Base-by-base conservation (phyloP, 805 yeast genomes). In the Candida ipomoeae region DNA sequence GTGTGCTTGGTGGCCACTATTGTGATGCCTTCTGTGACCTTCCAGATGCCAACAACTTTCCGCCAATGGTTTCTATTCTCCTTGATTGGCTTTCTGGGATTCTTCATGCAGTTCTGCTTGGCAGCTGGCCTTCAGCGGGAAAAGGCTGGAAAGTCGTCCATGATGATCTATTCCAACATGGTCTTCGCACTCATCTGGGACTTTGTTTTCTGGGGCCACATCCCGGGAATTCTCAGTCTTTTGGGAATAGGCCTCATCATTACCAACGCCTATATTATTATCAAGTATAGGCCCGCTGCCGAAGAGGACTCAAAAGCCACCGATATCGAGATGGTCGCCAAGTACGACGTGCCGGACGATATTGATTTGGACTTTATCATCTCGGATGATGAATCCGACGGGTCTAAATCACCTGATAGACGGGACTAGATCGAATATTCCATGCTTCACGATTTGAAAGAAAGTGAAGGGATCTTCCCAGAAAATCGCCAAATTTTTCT, bases 101-200 rank as follows among this genome's bases (percentile, higher is more conserved):
- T 90, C 66, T 68, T 83, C 52, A 86, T 85, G 84, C 97, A 91
- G 65, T 84, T 83, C 60, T 69, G 84, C 35, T 67, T 87, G 44
- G 87, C 97, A 0, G 82, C 88, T 7, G 97, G 96, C 0, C 78
- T 90, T 46, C 96, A 89, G 64, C 73, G 88, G 48, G 96, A 87
- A 55, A 71, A 73, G 47, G 95, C 96, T 0, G 82, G 89, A 3
- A 77, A 87, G 50, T 88, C 90, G 0, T 76, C 91, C 11, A 75
- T 87, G 53, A 83, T 89, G 81, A 70, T 79, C 2, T 91, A 91
- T 63, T 77, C 90, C 1, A 88, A 84, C 61, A 77, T 90, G 75
- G 69, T 90, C 1, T 89, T 85, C 68, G 92, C 96, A 0, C 69
- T 89, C 15, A 51, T 86, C 32, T 84, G 91, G 81, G 97, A 90